Conservation (phyloP, 1,284 basidiomycete species). For the Cryptococcus sp. region DNA sequence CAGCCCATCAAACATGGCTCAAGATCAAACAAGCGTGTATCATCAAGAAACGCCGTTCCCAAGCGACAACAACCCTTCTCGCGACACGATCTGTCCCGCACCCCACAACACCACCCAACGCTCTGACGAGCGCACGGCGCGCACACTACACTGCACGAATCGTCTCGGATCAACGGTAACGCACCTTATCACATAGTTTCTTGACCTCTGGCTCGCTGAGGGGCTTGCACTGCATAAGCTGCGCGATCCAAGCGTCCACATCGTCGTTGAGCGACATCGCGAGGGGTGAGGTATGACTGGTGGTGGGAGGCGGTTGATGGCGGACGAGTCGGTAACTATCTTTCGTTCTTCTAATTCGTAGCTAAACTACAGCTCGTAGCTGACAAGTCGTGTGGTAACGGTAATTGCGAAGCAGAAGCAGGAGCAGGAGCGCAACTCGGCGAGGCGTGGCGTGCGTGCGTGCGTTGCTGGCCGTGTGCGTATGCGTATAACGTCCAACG, state of each 20-base stretch:
- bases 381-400: too few relatives aligned
- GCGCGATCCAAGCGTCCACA: conserved; percentile 87
- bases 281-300: conserved; percentile 7
- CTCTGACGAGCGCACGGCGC: neutral
- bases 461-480: too few relatives aligned
- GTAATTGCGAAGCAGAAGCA: too few relatives aligned
- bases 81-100: neutral
- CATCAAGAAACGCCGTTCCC: too few relatives aligned
- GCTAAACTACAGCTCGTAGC: too few relatives aligned
- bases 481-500: too few relatives aligned
- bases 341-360: neutral
- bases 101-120: neutral
- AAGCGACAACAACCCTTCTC: neutral
- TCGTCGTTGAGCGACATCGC: conserved; percentile 47
- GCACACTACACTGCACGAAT: neutral
- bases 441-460: too few relatives aligned
- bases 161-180: conserved; percentile 37
- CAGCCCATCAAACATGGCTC: too few relatives aligned
- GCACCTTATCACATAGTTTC: conserved; percentile 96
- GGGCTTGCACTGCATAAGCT: conserved; percentile 97
- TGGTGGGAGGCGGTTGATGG: conserved; percentile 8
- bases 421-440: too few relatives aligned
- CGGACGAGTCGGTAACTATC: neutral
- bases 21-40: too few relatives aligned
- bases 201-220: conserved; percentile 95